Percentiles rank a stretch among this genome's conserved stretches.
Conservation (phyloP, 192 early-diverging fungal genomes). For the Backusella mclennaniae region DNA sequence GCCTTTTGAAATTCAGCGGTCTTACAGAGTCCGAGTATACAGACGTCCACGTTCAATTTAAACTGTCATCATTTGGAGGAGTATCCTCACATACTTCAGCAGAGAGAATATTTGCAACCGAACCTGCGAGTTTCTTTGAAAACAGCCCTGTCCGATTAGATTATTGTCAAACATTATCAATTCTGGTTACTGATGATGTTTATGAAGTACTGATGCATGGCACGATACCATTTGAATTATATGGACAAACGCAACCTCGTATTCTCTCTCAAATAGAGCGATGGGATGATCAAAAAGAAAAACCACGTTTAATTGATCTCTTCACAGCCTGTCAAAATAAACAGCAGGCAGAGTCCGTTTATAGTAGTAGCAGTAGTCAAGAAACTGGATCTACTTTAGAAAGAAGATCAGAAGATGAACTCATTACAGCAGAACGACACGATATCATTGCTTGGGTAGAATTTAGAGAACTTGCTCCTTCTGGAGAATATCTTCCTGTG, state of each 20-base stretch:
- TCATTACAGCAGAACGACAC: constrained; percentile 64
- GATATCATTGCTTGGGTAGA: constrained; percentile 68
- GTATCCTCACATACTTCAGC: constrained; percentile 32
- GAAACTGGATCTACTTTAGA: background rate
- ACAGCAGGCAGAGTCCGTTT: background rate
- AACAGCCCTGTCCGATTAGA: constrained; percentile 49
- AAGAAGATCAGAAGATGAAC: constrained; percentile 53
- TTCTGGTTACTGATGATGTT: constrained; percentile 30
- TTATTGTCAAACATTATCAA: constrained; percentile 46
- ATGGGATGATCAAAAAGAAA: constrained; percentile 52
- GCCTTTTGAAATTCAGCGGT: constrained; percentile 55
- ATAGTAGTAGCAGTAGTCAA: background rate
- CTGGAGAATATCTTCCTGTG: constrained; percentile 63
- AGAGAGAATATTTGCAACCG: constrained; percentile 60
- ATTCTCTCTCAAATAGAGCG: constrained; percentile 43
- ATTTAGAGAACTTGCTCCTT: constrained; percentile 58
- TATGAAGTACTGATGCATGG: constrained; percentile 17
- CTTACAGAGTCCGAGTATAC: constrained; percentile 58
- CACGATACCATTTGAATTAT: constrained; percentile 50
- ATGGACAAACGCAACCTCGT: constrained; percentile 43
- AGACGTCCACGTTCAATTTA: constrained; percentile 76
- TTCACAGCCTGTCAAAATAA: background rate
- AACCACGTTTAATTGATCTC: background rate
- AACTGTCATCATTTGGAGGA: constrained; percentile 61
- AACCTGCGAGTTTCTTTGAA: constrained; percentile 57